A percentile compares a stretch with the other conserved stretches of the same genome.
These are phyloP conservation scores for Aspergillus egyptiacus DNA, from an alignment of 495 filamentous ascomycete species.

Conservation along the genomic window DNA sequence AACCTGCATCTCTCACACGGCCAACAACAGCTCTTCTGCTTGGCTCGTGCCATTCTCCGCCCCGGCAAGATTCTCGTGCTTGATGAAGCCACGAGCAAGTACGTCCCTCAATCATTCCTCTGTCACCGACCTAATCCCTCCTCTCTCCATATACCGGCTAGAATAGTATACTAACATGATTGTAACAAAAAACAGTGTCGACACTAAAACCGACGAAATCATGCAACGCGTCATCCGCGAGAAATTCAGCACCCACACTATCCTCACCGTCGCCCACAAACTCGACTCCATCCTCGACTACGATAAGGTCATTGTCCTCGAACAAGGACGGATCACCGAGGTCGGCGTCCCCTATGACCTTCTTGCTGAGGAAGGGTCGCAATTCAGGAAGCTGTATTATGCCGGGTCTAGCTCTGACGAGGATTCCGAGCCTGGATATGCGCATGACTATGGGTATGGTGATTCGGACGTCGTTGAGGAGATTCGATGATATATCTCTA, in stretches of 20 bases:
- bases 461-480: neutral
- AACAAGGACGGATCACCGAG: conserved; percentile 42
- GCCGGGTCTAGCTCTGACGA: conserved; percentile 14
- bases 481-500: neutral
- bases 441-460: neutral
- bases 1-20: conserved; percentile 51
- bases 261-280: conserved; percentile 58
- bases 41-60: conserved; percentile 56
- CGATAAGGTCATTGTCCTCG: conserved; percentile 44
- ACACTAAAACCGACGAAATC: conserved; percentile 49
- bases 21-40: conserved; percentile 58
- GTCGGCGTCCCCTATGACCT: conserved; percentile 37
- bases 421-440: neutral
- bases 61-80: conserved; percentile 42
- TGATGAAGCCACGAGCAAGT: conserved; percentile 51
- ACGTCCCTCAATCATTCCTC: too few species aligned
- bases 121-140: too few species aligned
- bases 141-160: too few species aligned
- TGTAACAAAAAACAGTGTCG: conserved; percentile 34
- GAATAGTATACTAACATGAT: too few species aligned
- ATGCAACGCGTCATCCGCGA: conserved; percentile 56
- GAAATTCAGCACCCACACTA: conserved; percentile 52
- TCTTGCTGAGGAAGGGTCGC: conserved; percentile 25
- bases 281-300: conserved; percentile 54
- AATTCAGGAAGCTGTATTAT: conserved; percentile 29